Evolutionary conservation across 768 basidiomycete genomes (phyloP), one percentile per base, ranked within the genome.

Genomic region (Lepiota brunneoincarnata): DNA sequence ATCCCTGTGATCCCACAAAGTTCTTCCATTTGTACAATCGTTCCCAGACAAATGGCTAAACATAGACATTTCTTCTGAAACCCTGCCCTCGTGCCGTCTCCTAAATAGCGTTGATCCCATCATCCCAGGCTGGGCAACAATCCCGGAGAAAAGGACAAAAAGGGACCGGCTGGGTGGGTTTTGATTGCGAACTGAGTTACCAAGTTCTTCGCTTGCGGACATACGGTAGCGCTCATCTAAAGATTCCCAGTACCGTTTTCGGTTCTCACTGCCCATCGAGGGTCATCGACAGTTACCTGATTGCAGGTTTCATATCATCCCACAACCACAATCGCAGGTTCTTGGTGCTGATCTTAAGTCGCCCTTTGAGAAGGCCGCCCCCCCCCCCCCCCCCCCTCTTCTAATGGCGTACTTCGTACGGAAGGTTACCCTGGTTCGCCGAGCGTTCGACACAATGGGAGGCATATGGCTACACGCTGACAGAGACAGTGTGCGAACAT

Each of bases 1-100:
- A 36, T 45, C 56, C 20, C 35, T 54, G 28, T 43, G 51, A 45
- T 57, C 39, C 49, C 45, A 39, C 47, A 20, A n/a, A 14, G 44
- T 39, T 36, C 44, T 57, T 50, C 36, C 51, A 34, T 45, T 39
- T 49, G 39, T 40, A 48, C 31, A 45, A 56, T 51, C n/a, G 35
- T 31, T 51, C 47, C 41, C 35, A 42, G 43, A 15, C 3, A 10
- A 37, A n/a, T 37, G 44, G 42, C 38, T 44, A 41, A 49, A 26
- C 35, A 35, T 41, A 37, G 21, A 49, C 26, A 11, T 48, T 24
- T 37, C 34, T 49, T 31, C 35, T 43, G 47, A 49, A 38, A 15
- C 17, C 38, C 17, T 10, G 18, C 18, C 36, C 47, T 17, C 18
- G 21, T 48, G 31, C 39, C 35, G 18, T 34, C 31, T 10, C 23